Conservation (phyloP, 305 asterid genomes). For the Petunia hybrid region DNA sequence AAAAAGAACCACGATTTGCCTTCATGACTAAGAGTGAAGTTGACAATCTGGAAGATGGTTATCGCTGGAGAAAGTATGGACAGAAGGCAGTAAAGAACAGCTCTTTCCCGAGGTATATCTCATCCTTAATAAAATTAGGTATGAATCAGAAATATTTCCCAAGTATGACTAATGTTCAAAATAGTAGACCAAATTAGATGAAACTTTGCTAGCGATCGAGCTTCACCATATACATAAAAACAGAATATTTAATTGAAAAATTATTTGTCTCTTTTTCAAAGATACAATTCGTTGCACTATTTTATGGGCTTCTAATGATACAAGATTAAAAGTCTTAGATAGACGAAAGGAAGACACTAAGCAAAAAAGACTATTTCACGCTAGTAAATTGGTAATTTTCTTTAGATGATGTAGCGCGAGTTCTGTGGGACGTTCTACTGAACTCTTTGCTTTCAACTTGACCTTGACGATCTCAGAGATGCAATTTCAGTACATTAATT, state of each 20-base stretch:
- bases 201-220: not conserved
- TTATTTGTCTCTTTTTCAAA: too few species aligned
- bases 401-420: too few species aligned
- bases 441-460: too few species aligned
- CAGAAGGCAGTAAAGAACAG: slow-evolving; percentile 38
- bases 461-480: too few species aligned
- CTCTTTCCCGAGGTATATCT: slow-evolving; percentile 33
- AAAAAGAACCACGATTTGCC: slow-evolving; percentile 33
- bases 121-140: not conserved
- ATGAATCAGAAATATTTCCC: not conserved
- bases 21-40: slow-evolving; percentile 36
- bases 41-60: slow-evolving; percentile 37
- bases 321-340: too few species aligned
- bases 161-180: not conserved
- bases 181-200: not conserved
- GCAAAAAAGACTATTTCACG: not conserved
- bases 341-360: not conserved
- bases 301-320: too few species aligned
- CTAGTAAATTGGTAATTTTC: too few species aligned
- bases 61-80: slow-evolving; percentile 37
- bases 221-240: too few species aligned
- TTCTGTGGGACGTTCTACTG: too few species aligned
- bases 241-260: too few species aligned
- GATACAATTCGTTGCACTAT: not conserved
- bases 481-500: too few species aligned